These are phyloP conservation scores for Barnettozyma vustinii DNA, from an alignment of 805 yeast genomes.

Conservation along the genomic window DNA sequence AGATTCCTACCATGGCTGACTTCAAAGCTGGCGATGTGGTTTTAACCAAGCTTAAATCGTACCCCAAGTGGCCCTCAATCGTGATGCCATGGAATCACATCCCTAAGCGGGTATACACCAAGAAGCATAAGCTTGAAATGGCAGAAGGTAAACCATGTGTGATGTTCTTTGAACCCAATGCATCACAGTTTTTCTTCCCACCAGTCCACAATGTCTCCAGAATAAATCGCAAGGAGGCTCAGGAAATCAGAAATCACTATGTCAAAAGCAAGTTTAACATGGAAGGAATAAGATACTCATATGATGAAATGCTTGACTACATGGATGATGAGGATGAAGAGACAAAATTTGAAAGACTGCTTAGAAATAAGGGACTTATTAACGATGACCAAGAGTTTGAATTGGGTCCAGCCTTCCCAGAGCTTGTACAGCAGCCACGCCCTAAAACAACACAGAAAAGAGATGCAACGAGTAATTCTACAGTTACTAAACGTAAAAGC, in stretches of 20 bases:
- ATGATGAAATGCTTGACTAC: not conserved
- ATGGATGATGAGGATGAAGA: not conserved
- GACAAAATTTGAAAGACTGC: not conserved
- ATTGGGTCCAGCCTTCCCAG: slow-evolving; percentile 1
- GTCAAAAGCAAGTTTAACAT: not conserved
- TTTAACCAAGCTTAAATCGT: slow-evolving; percentile 39
- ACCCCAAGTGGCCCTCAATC: slow-evolving; percentile 46
- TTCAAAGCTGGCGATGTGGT: slow-evolving; percentile 31
- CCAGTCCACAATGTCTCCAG: not conserved
- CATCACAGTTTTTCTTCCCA: not conserved
- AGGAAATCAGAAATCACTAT: not conserved
- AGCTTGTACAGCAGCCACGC: not conserved
- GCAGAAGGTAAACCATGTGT: not conserved
- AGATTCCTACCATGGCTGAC: not conserved
- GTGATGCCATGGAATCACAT: slow-evolving; percentile 20
- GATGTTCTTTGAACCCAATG: not conserved
- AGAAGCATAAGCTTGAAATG: not conserved
- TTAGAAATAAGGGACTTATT: not conserved
- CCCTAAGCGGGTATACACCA: not conserved
- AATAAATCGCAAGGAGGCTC: not conserved
- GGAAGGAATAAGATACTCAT: not conserved
- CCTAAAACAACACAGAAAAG: not conserved
- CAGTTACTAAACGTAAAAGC: not conserved
- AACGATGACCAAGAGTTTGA: not conserved
- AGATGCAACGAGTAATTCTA: not conserved